These are phyloP conservation scores for Saksenaea vasiformis DNA, from an alignment of 371 early-diverging fungal species.

Conservation along the genomic window DNA sequence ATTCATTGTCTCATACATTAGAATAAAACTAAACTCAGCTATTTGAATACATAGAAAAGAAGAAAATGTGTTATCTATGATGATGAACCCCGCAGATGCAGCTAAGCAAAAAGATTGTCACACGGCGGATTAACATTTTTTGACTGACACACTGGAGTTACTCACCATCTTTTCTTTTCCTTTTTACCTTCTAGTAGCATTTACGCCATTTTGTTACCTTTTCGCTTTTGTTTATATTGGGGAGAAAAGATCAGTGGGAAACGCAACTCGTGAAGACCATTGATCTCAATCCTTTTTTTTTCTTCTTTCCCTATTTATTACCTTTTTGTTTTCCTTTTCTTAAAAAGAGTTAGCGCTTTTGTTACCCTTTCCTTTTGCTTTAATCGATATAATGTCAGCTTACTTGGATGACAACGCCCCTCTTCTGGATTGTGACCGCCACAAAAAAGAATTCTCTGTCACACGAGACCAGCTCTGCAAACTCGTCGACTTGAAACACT, in stretches of 20 bases:
- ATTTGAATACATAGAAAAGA: not conserved
- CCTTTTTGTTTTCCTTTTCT: not conserved
- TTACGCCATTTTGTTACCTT: not conserved
- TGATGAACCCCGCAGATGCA: not conserved
- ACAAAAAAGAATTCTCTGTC: conserved; percentile 30
- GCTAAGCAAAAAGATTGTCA: conserved; percentile 1
- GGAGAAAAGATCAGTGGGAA: not conserved
- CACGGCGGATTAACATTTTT: not conserved
- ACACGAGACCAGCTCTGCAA: conserved; percentile 40
- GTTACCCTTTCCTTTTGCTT: not conserved
- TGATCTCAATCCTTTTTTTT: not conserved
- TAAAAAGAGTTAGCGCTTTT: not conserved
- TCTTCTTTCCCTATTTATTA: not conserved
- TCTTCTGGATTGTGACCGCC: conserved; percentile 1
- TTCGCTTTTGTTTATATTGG: not conserved
- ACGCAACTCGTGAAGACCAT: not conserved
- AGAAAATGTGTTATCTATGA: not conserved
- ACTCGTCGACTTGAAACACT: conserved; percentile 63
- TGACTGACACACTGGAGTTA: not conserved
- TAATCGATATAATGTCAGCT: not conserved
- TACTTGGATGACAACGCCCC: not conserved
- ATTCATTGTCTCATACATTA: not conserved
- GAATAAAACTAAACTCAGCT: not conserved
- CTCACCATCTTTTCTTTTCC: not conserved
- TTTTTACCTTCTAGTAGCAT: not conserved